Evolutionary conservation across 2,329 filamentous ascomycete genomes (phyloP).

Genomic region (Penicillium freii): DNA sequence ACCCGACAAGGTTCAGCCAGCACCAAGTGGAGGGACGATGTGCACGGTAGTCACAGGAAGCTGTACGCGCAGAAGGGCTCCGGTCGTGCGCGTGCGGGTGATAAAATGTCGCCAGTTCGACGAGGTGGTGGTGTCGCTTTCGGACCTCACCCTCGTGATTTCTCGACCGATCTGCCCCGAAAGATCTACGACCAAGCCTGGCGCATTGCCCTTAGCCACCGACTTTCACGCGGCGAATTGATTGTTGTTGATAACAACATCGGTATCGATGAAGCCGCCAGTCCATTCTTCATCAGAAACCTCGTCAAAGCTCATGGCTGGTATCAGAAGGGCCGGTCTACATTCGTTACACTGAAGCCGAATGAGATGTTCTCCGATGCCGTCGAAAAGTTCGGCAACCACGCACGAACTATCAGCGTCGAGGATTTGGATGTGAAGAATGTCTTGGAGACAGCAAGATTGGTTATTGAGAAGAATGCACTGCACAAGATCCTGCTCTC

Average conservation of each 20-base stretch:
- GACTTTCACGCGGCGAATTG: conserved; percentile 82
- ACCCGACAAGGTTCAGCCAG: conserved; percentile 83
- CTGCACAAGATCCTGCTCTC: conserved; percentile 69
- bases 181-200: conserved; percentile 96
- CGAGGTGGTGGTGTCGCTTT: conserved; percentile 83
- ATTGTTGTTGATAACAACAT: conserved; percentile 81
- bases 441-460: conserved; percentile 75
- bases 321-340: conserved; percentile 68
- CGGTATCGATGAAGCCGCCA: conserved; percentile 53
- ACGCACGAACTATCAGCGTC: conserved; percentile 67
- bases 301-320: conserved; percentile 70
- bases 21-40: conserved; percentile 76
- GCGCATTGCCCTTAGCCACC: conserved; percentile 89
- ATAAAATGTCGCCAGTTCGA: conserved; percentile 76
- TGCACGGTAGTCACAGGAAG: conserved; percentile 81
- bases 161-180: conserved; percentile 74
- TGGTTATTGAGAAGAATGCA: conserved; percentile 82
- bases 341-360: conserved; percentile 67
- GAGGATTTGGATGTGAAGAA: conserved; percentile 95
- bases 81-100: conserved; percentile 75
- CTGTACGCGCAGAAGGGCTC: conserved; percentile 82
- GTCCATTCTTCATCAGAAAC: conserved; percentile 61
- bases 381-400: conserved; percentile 61
- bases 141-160: conserved; percentile 90
- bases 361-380: conserved; percentile 65